phyloP scores from a whole-genome alignment of 2,329 filamentous ascomycete genomes.

The Nothopassalora personata region DNA sequence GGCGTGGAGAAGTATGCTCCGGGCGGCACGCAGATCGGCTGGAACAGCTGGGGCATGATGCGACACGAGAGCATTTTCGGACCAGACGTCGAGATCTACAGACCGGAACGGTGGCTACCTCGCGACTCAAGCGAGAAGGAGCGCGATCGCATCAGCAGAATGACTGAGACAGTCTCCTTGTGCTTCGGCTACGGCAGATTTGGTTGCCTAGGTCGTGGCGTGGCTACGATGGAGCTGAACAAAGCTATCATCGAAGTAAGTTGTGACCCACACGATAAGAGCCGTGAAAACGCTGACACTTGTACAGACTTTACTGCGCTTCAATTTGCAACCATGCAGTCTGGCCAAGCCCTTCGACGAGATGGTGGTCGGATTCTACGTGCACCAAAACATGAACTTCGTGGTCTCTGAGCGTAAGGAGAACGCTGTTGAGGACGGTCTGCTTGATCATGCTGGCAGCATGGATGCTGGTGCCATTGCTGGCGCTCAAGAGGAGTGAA shows the following conservation, averaged over 20 bases:
- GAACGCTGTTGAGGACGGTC: not conserved
- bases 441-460: not conserved
- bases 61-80: conserved; percentile 35
- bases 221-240: conserved; percentile 37
- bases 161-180: conserved; percentile 35
- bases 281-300: not conserved
- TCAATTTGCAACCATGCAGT: conserved; percentile 35
- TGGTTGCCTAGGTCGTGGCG: conserved; percentile 34
- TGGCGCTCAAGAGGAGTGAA: conserved; percentile 11
- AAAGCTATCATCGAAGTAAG: conserved; percentile 36
- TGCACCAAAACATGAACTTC: conserved; percentile 37
- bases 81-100: conserved; percentile 34
- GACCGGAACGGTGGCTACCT: conserved; percentile 36
- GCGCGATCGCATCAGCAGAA: conserved; percentile 24
- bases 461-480: conserved; percentile 18
- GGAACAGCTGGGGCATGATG: conserved; percentile 38
- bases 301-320: conserved; percentile 32
- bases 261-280: not conserved
- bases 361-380: conserved; percentile 34
- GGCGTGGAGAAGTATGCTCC: conserved; percentile 35
- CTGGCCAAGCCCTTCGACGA: conserved; percentile 35
- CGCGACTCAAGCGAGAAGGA: conserved; percentile 27
- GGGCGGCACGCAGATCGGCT: conserved; percentile 35
- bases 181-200: conserved; percentile 36
- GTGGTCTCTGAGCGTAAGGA: conserved; percentile 30